A percentile compares a stretch with the other conserved stretches of the same genome.
Evolutionary conservation across 176 grass and related monocot genomes (phyloP).

Genomic region (Lolium multiflorum): DNA sequence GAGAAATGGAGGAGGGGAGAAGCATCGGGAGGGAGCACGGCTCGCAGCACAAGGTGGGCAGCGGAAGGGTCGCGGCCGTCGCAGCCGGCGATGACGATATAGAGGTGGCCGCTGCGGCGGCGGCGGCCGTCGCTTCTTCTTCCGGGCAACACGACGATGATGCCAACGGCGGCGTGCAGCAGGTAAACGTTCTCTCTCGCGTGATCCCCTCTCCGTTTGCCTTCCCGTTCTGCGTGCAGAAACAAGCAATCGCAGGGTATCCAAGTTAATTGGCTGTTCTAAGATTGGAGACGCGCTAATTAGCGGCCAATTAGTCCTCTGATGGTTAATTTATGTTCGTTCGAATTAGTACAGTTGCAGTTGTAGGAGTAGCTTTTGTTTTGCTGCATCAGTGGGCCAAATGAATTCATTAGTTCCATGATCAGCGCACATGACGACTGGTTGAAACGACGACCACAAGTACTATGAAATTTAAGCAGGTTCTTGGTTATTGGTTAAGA

Average conservation of each 20-base stretch:
- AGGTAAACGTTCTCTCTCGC: not conserved
- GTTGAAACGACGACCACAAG: too few species aligned
- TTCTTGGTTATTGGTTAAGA: too few species aligned
- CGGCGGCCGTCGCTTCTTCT: slow-evolving; percentile 15
- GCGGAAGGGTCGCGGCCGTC: slow-evolving; percentile 33
- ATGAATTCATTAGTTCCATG: too few species aligned
- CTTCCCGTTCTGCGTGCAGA: not conserved
- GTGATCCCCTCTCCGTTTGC: not conserved
- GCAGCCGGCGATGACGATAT: not conserved
- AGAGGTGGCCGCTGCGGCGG: slow-evolving; percentile 12
- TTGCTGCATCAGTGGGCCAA: too few species aligned
- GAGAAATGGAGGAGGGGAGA: slow-evolving; percentile 27
- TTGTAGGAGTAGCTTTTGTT: too few species aligned
- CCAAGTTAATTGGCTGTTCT: not conserved
- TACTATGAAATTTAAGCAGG: too few species aligned
- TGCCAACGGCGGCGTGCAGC: not conserved
- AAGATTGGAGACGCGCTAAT: not conserved
- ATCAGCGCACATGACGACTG: too few species aligned
- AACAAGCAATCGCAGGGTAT: too few species aligned
- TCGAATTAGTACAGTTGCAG: too few species aligned
- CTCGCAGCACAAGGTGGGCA: slow-evolving; percentile 6
- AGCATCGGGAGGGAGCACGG: slow-evolving; percentile 3
- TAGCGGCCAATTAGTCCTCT: not conserved
- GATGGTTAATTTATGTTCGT: not conserved
- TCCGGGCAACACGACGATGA: slow-evolving; percentile 10